These are phyloP conservation scores for Curvularia verruculosa DNA, from an alignment of 2,329 filamentous ascomycete genomes.

Conservation along the genomic window DNA sequence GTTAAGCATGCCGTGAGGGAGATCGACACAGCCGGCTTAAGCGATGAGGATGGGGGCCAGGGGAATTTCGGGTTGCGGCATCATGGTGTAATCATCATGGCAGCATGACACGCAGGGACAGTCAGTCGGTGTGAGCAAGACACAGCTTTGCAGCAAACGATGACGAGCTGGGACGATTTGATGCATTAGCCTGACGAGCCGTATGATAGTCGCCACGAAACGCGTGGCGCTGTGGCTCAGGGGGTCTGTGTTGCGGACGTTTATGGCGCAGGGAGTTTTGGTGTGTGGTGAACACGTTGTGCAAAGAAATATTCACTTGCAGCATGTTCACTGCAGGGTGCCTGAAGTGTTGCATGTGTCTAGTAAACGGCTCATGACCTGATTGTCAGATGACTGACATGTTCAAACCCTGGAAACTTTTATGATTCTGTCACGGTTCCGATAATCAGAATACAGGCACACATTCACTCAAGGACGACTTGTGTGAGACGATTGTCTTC, in stretches of 20 bases:
- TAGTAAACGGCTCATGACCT: not conserved
- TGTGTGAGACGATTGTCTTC: not conserved
- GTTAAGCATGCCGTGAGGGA: not conserved
- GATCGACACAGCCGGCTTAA: slow-evolving; percentile 4
- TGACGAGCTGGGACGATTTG: not conserved
- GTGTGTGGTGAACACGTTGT: slow-evolving; percentile 1
- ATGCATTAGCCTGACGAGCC: not conserved
- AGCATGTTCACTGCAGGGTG: not conserved
- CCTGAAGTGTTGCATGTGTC: not conserved
- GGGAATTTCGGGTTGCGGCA: not conserved
- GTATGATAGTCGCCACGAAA: not conserved
- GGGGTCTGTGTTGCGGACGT: not conserved
- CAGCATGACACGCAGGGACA: slow-evolving; percentile 4
- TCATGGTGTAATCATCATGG: slow-evolving; percentile 2
- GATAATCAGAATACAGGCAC: not conserved
- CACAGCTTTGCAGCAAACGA: not conserved
- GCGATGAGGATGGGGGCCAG: not conserved
- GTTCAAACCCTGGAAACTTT: not conserved
- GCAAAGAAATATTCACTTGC: too few relatives aligned
- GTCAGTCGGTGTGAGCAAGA: not conserved
- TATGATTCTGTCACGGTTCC: not conserved
- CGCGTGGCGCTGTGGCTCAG: not conserved
- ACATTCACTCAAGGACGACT: not conserved
- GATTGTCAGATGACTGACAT: not conserved
- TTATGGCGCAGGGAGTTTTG: not conserved